A percentile compares a stretch with the other conserved stretches of the same genome.
phyloP scores from a whole-genome alignment of 2,329 filamentous ascomycete species.

The Talaromyces sp. region DNA sequence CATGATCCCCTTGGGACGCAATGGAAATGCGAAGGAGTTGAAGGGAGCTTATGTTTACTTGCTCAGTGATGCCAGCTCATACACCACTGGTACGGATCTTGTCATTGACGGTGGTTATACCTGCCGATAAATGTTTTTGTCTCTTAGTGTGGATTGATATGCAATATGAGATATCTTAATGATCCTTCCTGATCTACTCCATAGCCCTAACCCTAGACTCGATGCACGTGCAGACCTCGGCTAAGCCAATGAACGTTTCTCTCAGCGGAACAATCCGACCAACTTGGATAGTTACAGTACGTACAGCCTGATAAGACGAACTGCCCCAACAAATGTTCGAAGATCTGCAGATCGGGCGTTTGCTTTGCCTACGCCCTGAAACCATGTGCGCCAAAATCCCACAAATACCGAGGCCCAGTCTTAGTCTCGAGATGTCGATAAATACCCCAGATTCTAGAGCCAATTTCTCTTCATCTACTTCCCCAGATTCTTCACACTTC shows the following conservation, averaged over 20 bases:
- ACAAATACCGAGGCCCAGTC: conserved; percentile 8
- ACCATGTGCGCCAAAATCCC: not conserved
- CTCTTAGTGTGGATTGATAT: not conserved
- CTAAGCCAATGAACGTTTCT: not conserved
- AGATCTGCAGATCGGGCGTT: too few relatives aligned
- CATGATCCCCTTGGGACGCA: conserved; percentile 57
- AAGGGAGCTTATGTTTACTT: conserved; percentile 55
- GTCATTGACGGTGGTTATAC: conserved; percentile 49
- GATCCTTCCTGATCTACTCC: not conserved
- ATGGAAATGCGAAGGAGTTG: conserved; percentile 60
- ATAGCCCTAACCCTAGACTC: not conserved
- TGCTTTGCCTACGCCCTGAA: too few relatives aligned
- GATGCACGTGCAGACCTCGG: conserved; percentile 2
- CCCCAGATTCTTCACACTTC: not conserved
- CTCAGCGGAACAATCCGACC: too few relatives aligned
- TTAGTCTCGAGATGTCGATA: not conserved
- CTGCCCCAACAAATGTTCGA: too few relatives aligned
- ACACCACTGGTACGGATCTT: conserved; percentile 47
- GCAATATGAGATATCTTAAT: not conserved
- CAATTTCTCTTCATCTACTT: not conserved
- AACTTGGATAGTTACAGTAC: too few relatives aligned
- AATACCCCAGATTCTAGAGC: not conserved
- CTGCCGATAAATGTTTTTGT: conserved; percentile 29
- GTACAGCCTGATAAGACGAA: too few relatives aligned
- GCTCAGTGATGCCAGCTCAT: conserved; percentile 44